Evolutionary conservation across 768 basidiomycete species (phyloP).

Genomic region (Amanita inopinata): DNA sequence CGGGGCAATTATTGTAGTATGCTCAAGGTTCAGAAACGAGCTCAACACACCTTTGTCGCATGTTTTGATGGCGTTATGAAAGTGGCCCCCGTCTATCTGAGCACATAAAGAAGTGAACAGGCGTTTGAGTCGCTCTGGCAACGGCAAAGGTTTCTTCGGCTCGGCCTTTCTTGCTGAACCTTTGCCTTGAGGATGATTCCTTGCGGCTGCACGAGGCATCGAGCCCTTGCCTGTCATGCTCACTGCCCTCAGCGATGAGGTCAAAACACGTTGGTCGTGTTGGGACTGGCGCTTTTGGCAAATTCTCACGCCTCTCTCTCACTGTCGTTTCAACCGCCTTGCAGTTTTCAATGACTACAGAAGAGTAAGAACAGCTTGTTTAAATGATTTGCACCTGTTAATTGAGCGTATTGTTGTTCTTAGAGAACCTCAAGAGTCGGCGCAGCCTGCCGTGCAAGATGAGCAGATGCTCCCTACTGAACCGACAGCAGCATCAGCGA

Average conservation of each 20-base stretch:
- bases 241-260: conserved; percentile 4
- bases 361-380: conserved; percentile 31
- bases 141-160: conserved; percentile 23
- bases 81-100: conserved; percentile 86
- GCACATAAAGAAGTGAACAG: conserved; percentile 74
- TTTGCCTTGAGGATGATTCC: conserved; percentile 12
- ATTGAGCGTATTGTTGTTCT: background rate
- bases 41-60: conserved; percentile 75
- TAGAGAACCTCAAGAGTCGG: conserved; percentile 22
- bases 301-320: conserved; percentile 26
- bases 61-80: conserved; percentile 79
- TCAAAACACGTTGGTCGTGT: background rate
- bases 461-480: conserved; percentile 31
- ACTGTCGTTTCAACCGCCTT: conserved; percentile 16
- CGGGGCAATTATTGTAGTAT: background rate
- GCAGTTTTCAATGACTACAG: conserved; percentile 33
- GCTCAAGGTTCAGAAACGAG: conserved; percentile 10
- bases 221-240: conserved; percentile 16
- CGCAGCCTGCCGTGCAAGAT: conserved; percentile 20
- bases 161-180: conserved; percentile 16
- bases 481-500: conserved; percentile 30
- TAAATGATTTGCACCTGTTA: background rate
- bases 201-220: conserved; percentile 4
- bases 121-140: conserved; percentile 35
- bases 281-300: background rate